phyloP scores from a whole-genome alignment of 2,329 filamentous ascomycete species.

The Xylariaceae sp. region DNA sequence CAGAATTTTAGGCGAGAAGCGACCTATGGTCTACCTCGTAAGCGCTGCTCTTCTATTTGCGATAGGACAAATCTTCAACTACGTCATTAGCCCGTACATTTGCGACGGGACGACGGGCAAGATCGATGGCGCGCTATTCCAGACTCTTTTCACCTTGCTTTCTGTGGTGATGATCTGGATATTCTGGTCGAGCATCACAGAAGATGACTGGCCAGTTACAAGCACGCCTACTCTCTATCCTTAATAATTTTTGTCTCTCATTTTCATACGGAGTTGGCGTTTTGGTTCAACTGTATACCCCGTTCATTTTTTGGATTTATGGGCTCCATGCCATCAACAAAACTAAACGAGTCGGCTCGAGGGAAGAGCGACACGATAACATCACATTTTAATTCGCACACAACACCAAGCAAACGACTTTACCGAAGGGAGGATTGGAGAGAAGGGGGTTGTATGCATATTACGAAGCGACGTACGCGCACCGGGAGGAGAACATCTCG shows the following conservation, averaged over 20 bases:
- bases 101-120: constrained; percentile 81
- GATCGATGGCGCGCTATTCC: constrained; percentile 91
- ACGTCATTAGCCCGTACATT: constrained; percentile 87
- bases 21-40: constrained; percentile 88
- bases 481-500: constrained; percentile 21
- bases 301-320: constrained; percentile 35
- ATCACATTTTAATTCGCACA: constrained; percentile 27
- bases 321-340: constrained; percentile 21
- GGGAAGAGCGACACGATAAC: constrained; percentile 18
- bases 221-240: constrained; percentile 45
- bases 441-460: constrained; percentile 25
- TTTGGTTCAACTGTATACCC: constrained; percentile 38
- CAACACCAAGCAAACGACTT: constrained; percentile 9
- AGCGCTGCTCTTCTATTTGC: constrained; percentile 81
- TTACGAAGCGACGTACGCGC: constrained; percentile 24
- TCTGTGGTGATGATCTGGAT: constrained; percentile 84
- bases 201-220: constrained; percentile 88
- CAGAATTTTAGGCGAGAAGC: constrained; percentile 80
- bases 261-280: constrained; percentile 38
- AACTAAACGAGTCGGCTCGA: constrained; percentile 6
- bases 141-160: constrained; percentile 88
- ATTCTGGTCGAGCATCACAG: constrained; percentile 99
- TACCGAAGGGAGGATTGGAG: constrained; percentile 16
- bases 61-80: constrained; percentile 94
- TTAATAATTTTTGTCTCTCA: constrained; percentile 27